Evolutionary conservation across 2,329 filamentous ascomycete genomes (phyloP), one percentile per base, ranked within the genome.

Genomic region (Sphaerostilbella broomeana): DNA sequence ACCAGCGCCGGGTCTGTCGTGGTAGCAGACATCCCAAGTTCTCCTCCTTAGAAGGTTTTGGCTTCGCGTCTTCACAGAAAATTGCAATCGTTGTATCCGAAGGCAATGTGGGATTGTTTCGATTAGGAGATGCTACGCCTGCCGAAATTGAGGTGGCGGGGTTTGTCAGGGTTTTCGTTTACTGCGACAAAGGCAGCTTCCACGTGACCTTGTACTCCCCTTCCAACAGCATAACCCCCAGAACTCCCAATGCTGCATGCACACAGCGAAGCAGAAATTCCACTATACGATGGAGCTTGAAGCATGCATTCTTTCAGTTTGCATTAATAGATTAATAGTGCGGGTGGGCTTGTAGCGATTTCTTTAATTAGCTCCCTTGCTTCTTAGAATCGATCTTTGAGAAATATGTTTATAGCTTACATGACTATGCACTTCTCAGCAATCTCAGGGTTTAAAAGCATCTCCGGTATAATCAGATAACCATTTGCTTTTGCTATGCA

Each of bases 41-140:
- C 41, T 55, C 46, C 48, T 53, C 50, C 53, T 54, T 42, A 51
- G 43, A 47, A 50, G 52, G 47, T 51, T 50, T 56, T 50, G 51
- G 41, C 49, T 51, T 49, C 49, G 48, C 52, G 56, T 48, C 49
- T 50, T 53, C 38, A 39, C 31, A 35, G 43, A 39, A n/a, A 50
- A 41, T 39, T 53, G 52, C 52, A 61, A 63, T 63, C 60, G 60
- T 63, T 63, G 60, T 63, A 63, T 56, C 59, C 60, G 60, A 61
- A 52, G 55, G 34, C 49, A 45, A 47, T 50, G 51, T 51, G 53
- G 52, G 50, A 59, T 59, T 54, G 51, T 62, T 59, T 61, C 59
- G 52, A 59, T 59, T 60, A 61, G 52, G 55, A 54, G 51, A 53
- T 42, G 47, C 45, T 42, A 46, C 44, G 42, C 38, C 40, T 48